A percentile compares a stretch with the other conserved stretches of the same genome.
These are phyloP conservation scores for Pleurotus pulmonarius DNA, from an alignment of 768 basidiomycete species.

Conservation along the genomic window DNA sequence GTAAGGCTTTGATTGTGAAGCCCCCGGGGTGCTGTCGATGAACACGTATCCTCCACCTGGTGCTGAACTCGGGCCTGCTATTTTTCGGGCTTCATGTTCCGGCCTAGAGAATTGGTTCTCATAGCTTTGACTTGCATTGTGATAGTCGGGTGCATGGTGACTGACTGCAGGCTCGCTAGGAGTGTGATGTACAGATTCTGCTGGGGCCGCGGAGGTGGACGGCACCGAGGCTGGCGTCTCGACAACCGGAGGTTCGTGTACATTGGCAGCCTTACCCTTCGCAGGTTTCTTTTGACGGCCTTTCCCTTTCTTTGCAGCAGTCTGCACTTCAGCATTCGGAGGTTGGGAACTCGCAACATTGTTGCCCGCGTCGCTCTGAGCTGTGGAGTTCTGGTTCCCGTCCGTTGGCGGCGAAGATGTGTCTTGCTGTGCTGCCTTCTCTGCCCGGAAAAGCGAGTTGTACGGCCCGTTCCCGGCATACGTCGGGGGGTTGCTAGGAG, in stretches of 20 bases:
- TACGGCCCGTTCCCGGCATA: constrained; percentile 35
- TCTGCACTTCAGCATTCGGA: background rate
- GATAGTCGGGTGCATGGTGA: no score
- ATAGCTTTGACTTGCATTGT: no score
- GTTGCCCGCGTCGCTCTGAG: background rate
- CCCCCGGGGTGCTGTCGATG: background rate
- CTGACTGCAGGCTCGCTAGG: no score
- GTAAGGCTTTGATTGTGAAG: background rate
- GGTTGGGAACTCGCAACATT: background rate
- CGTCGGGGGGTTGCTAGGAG: constrained; percentile 23
- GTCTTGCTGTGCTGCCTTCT: background rate
- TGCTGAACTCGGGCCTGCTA: background rate
- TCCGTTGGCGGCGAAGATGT: background rate
- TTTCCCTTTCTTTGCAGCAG: background rate
- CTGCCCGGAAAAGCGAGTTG: constrained; percentile 34
- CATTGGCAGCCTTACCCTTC: background rate
- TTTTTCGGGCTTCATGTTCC: no score
- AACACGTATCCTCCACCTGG: background rate
- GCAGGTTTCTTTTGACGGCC: background rate
- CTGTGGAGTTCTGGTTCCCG: background rate
- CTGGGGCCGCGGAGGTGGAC: no score
- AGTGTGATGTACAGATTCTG: no score
- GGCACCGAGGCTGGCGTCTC: no score
- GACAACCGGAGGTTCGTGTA: no score
- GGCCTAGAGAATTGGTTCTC: no score